These are phyloP conservation scores for Fagus sylvatica DNA, from an alignment of 306 rosid species.

Conservation along the genomic window DNA sequence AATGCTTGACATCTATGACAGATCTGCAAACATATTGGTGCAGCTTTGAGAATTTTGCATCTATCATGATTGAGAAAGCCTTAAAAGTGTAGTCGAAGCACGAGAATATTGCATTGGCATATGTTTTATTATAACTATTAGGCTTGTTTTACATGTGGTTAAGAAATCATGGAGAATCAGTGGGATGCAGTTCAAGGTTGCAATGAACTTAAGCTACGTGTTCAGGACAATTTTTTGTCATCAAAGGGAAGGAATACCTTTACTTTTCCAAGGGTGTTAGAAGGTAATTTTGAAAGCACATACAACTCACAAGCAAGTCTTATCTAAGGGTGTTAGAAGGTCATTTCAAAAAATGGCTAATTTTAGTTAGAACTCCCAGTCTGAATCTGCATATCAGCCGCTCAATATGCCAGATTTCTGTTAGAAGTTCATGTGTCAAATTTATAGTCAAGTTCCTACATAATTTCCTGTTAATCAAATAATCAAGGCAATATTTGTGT, in stretches of 20 bases:
- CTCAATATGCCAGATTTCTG: neutral
- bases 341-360: neutral
- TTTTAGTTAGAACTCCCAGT: neutral
- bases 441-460: neutral
- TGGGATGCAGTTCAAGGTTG: neutral
- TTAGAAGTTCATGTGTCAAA: neutral
- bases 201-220: neutral
- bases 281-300: neutral
- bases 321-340: neutral
- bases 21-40: constrained; percentile 50
- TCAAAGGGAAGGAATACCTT: neutral
- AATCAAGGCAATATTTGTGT: neutral
- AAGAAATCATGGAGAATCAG: neutral
- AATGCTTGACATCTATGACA: constrained; percentile 58
- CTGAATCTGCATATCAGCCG: neutral
- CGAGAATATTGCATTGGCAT: constrained; percentile 2
- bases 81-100: constrained; percentile 11
- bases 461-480: neutral
- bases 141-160: neutral
- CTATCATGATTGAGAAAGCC: constrained; percentile 13
- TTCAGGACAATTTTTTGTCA: neutral
- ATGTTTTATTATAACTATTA: neutral
- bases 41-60: constrained; percentile 10
- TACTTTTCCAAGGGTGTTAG: neutral
- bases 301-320: neutral